A percentile compares a stretch with the other conserved stretches of the same genome.
These are phyloP conservation scores for Pestalotiopsis fici DNA, from an alignment of 2,329 filamentous ascomycete genomes.

Conservation along the genomic window DNA sequence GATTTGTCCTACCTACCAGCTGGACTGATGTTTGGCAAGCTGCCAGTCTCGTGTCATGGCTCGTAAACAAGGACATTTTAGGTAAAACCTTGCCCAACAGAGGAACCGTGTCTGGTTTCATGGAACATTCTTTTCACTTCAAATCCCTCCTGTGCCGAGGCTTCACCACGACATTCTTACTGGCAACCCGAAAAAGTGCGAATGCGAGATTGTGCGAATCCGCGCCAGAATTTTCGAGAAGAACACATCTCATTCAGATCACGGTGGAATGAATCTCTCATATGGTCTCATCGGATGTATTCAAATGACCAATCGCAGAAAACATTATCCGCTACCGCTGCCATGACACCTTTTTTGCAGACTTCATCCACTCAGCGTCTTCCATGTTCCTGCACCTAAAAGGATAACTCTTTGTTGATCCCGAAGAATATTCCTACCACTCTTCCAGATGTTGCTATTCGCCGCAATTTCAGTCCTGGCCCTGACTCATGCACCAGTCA, in stretches of 20 bases:
- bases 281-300: too few species aligned
- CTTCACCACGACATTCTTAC: neutral
- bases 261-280: too few species aligned
- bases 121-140: neutral
- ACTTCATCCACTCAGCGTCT: too few species aligned
- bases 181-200: slow-evolving; percentile 21
- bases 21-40: neutral
- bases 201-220: slow-evolving; percentile 12
- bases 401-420: too few species aligned
- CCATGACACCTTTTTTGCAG: too few species aligned
- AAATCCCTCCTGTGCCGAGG: neutral
- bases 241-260: too few species aligned
- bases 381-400: too few species aligned
- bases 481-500: slow-evolving; percentile 3
- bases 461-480: neutral
- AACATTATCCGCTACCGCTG: too few species aligned
- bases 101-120: neutral
- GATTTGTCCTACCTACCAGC: too few species aligned
- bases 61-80: neutral
- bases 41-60: neutral
- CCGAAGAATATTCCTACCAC: slow-evolving; percentile 27
- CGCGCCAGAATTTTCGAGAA: too few species aligned
- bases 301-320: too few species aligned
- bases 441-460: neutral
- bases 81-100: neutral